Evolutionary conservation across 2,329 filamentous ascomycete genomes (phyloP).

Genomic region (Akanthomyces dipterigenus): DNA sequence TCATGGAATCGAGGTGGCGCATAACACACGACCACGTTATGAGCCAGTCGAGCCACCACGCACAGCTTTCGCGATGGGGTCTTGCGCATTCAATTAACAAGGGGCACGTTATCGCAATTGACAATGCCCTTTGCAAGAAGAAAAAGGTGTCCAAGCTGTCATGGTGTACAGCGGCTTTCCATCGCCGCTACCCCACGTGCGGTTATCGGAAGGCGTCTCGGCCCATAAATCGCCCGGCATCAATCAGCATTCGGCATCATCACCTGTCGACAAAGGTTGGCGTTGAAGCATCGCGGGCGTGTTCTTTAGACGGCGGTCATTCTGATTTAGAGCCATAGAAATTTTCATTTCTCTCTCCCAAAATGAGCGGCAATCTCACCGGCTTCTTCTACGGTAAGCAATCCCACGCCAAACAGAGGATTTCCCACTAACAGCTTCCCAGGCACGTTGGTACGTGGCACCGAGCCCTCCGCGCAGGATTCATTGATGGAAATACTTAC

Average conservation of each 20-base stretch:
- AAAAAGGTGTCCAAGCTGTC: neutral
- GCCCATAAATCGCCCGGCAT: neutral
- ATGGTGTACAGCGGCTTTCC: neutral
- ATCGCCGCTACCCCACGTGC: constrained; percentile 2
- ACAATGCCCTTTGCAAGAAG: neutral
- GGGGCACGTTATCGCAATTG: too few relatives aligned
- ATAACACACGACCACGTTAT: too few relatives aligned
- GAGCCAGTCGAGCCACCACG: too few relatives aligned
- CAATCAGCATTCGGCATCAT: neutral
- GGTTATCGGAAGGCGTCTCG: constrained; percentile 2
- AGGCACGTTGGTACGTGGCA: constrained; percentile 30
- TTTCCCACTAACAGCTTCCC: neutral
- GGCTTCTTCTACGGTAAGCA: constrained; percentile 53
- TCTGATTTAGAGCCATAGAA: neutral
- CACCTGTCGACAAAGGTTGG: neutral
- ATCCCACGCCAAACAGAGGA: neutral
- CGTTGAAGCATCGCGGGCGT: neutral
- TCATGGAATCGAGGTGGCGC: too few relatives aligned
- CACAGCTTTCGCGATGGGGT: too few relatives aligned
- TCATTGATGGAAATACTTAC: too few relatives aligned
- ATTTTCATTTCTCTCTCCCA: too few relatives aligned
- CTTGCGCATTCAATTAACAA: too few relatives aligned
- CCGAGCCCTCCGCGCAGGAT: too few relatives aligned
- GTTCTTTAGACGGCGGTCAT: neutral
- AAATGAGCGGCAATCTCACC: constrained; percentile 36